Percentiles rank a stretch among this genome's conserved stretches.
These are phyloP conservation scores for Eutrema salsugineum DNA, from an alignment of 441 rosid genomes.

Conservation along the genomic window DNA sequence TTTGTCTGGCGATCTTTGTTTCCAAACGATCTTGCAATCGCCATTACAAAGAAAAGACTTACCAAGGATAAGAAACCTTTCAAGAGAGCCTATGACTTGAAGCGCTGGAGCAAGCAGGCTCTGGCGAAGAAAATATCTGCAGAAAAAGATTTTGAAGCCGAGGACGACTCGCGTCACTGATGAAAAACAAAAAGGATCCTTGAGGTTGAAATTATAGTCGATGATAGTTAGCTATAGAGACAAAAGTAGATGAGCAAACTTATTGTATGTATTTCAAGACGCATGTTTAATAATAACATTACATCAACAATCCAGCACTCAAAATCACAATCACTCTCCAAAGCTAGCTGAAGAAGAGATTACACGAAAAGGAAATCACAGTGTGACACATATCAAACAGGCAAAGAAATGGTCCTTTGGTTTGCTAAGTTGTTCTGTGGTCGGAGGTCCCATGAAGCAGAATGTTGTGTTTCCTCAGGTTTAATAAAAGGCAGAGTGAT, in stretches of 20 bases:
- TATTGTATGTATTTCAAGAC: constrained; percentile 20
- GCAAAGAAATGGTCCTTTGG: constrained; percentile 67
- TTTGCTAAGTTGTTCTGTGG: constrained; percentile 53
- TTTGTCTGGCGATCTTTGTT: constrained; percentile 70
- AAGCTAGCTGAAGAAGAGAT: constrained; percentile 9
- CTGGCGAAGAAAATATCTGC: constrained; percentile 43
- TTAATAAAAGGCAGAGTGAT: constrained; percentile 69
- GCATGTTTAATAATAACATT: constrained; percentile 13
- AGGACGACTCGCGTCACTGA: constrained; percentile 35
- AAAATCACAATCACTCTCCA: constrained; percentile 17
- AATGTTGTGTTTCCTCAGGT: constrained; percentile 68
- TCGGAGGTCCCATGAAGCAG: constrained; percentile 85
- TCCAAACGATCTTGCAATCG: constrained; percentile 81
- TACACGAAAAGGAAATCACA: not conserved
- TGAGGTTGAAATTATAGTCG: not conserved
- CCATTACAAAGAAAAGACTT: constrained; percentile 63
- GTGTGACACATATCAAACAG: constrained; percentile 36
- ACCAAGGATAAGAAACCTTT: constrained; percentile 60
- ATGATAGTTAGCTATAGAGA: not conserved
- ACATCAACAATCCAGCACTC: not conserved
- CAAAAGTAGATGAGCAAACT: constrained; percentile 11
- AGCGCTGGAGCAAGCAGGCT: constrained; percentile 76
- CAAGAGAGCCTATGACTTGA: constrained; percentile 60
- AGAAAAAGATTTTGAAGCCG: constrained; percentile 41
- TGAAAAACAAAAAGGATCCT: constrained; percentile 8